These are phyloP conservation scores for Mycena indigotica DNA, from an alignment of 768 basidiomycete species.

Conservation along the genomic window DNA sequence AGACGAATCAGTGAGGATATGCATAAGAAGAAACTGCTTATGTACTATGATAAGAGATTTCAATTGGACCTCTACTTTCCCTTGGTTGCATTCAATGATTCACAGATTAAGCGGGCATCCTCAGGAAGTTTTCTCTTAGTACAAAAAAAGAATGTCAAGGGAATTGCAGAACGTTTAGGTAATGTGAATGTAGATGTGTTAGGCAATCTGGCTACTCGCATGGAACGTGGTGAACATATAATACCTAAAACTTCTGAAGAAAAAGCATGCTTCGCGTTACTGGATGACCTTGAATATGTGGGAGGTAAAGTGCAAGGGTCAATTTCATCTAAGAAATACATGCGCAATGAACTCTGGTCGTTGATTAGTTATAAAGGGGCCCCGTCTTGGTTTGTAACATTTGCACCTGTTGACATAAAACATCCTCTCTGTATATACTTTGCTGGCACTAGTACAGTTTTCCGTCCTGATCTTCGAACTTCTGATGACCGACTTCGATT, in stretches of 20 bases:
- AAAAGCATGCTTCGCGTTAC: constrained; percentile 25
- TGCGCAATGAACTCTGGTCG: constrained; percentile 14
- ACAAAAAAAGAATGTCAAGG: background rate
- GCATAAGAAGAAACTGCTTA: background rate
- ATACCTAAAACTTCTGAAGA: constrained; percentile 23
- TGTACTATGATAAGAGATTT: constrained; percentile 7
- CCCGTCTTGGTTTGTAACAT: no score
- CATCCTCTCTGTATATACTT: constrained; percentile 5
- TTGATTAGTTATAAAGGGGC: background rate
- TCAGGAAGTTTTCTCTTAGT: constrained; percentile 8
- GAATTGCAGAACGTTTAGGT: background rate
- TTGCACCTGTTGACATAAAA: background rate
- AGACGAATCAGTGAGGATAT: background rate
- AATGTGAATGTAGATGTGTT: background rate
- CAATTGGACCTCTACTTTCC: constrained; percentile 2
- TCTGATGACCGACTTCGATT: background rate
- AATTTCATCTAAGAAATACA: constrained; percentile 3
- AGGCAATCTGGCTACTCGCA: background rate
- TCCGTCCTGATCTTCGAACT: background rate
- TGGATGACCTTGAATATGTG: constrained; percentile 32
- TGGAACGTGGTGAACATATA: constrained; percentile 18
- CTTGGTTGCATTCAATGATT: no score
- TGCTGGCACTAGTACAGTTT: background rate
- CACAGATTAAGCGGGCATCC: constrained; percentile 23
- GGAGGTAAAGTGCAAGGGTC: constrained; percentile 9